phyloP scores from a whole-genome alignment of 2,329 filamentous ascomycete genomes.

The Phialophora expanda region DNA sequence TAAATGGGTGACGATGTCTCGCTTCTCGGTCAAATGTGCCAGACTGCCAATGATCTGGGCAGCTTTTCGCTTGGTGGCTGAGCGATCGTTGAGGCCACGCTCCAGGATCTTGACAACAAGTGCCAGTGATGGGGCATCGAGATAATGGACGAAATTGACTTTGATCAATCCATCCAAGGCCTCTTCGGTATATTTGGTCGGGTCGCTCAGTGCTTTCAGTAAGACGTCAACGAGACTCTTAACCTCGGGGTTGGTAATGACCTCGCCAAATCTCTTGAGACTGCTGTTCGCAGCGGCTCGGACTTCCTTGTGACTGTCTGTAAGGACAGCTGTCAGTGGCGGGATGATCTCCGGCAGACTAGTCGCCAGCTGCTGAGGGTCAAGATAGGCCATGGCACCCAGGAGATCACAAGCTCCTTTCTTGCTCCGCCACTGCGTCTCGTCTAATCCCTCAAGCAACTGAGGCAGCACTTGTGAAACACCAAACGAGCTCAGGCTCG shows the following conservation, averaged over 20 bases:
- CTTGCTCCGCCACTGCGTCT: constrained; percentile 97
- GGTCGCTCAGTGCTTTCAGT: constrained; percentile 94
- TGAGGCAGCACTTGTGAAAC: constrained; percentile 94
- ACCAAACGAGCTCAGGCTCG: constrained; percentile 89
- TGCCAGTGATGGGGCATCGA: constrained; percentile 95
- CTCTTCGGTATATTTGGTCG: constrained; percentile 95
- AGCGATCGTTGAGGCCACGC: constrained; percentile 86
- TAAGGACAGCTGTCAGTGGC: constrained; percentile 88
- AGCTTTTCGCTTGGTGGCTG: constrained; percentile 93
- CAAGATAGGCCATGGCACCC: constrained; percentile 97
- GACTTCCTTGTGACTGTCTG: constrained; percentile 98
- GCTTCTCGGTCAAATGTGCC: constrained; percentile 94
- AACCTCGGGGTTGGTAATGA: constrained; percentile 97
- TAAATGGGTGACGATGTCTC: constrained; percentile 87
- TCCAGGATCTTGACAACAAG: constrained; percentile 94
- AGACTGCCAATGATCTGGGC: constrained; percentile 97
- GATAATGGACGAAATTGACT: constrained; percentile 96
- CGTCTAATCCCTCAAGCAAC: constrained; percentile 87
- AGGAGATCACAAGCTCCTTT: constrained; percentile 96
- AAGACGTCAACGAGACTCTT: constrained; percentile 89
- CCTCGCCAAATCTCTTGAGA: constrained; percentile 96
- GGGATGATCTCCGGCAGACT: constrained; percentile 97
- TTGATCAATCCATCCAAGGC: constrained; percentile 94
- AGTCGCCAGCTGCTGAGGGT: constrained; percentile 88
- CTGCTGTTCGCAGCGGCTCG: constrained; percentile 89